A percentile compares a stretch with the other conserved stretches of the same genome.
Evolutionary conservation across 768 basidiomycete genomes (phyloP).

Genomic region (Leccinum broughii): DNA sequence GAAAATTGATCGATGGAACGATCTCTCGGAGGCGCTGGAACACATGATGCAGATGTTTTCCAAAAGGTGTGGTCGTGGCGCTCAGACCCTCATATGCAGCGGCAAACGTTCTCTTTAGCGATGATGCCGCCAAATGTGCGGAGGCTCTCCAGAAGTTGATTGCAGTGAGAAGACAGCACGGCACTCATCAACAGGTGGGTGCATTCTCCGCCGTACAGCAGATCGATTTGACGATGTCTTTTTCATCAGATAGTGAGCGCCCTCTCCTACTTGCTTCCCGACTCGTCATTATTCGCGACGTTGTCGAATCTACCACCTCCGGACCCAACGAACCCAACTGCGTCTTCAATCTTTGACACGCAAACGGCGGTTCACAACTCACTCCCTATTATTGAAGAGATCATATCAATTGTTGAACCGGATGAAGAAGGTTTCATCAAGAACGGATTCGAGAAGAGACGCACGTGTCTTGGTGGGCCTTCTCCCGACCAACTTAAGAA

Average conservation of each 20-base stretch:
- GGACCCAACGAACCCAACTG: slow-evolving; percentile 71
- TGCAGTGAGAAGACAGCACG: slow-evolving; percentile 57
- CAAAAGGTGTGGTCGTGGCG: slow-evolving; percentile 47
- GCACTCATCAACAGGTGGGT: slow-evolving; percentile 58
- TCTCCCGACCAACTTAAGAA: slow-evolving; percentile 56
- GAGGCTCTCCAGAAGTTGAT: slow-evolving; percentile 80
- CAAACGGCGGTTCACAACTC: slow-evolving; percentile 70
- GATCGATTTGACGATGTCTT: slow-evolving; percentile 1
- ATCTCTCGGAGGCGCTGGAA: slow-evolving; percentile 52
- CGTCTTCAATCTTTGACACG: slow-evolving; percentile 54
- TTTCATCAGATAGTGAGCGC: slow-evolving; percentile 59
- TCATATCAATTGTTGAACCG: slow-evolving; percentile 60
- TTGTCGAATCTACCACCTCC: slow-evolving; percentile 71
- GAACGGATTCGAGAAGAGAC: slow-evolving; percentile 73
- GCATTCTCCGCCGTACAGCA: not conserved
- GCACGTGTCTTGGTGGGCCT: slow-evolving; percentile 72
- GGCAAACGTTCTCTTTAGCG: slow-evolving; percentile 39
- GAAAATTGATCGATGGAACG: slow-evolving; percentile 55
- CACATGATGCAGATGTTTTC: slow-evolving; percentile 59
- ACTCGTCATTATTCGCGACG: slow-evolving; percentile 60
- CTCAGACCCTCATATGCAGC: not conserved
- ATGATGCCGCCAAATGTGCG: slow-evolving; percentile 77
- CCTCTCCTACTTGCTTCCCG: slow-evolving; percentile 71
- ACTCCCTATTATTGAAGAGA: slow-evolving; percentile 71
- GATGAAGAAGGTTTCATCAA: slow-evolving; percentile 57